phyloP scores from a whole-genome alignment of 192 early-diverging fungal genomes.

The Entophlyctis luteolus region DNA sequence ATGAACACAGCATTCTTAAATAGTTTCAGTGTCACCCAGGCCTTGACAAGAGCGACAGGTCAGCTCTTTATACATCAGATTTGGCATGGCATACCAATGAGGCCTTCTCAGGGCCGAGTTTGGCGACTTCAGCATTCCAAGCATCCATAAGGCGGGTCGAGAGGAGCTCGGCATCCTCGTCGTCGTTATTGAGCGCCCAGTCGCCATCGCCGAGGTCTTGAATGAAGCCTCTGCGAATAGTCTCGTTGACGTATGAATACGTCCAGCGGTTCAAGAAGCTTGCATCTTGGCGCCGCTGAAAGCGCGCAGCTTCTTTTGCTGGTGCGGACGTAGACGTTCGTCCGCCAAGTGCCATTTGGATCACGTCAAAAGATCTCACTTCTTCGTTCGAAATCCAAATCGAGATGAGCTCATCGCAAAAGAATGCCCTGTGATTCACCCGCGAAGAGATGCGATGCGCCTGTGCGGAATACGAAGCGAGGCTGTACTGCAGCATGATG shows the following conservation, averaged over 20 bases:
- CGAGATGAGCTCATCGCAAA: no score
- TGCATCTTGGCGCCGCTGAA: slow-evolving; percentile 7
- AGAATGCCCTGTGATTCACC: no score
- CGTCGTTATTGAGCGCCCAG: slow-evolving; percentile 27
- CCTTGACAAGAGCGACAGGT: not conserved
- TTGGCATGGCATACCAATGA: not conserved
- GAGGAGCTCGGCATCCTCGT: slow-evolving; percentile 30
- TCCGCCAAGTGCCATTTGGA: no score
- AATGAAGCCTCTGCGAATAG: slow-evolving; percentile 32
- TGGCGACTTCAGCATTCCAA: slow-evolving; percentile 20
- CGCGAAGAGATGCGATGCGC: no score
- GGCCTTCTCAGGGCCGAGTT: not conserved
- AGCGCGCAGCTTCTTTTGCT: no score
- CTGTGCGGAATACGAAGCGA: no score
- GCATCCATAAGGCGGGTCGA: slow-evolving; percentile 20
- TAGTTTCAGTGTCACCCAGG: slow-evolving; percentile 5
- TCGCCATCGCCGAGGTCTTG: slow-evolving; percentile 25
- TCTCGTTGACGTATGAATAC: slow-evolving; percentile 31
- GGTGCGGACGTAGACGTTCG: no score
- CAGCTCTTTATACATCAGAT: not conserved
- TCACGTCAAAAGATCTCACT: no score
- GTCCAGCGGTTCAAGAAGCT: slow-evolving; percentile 26
- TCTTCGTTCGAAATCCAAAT: no score
- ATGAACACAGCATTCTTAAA: not conserved
- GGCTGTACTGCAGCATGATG: no score